Evolutionary conservation across 345 rosid genomes (phyloP), one percentile per base, ranked within the genome.

Genomic region (Noccaea caerulescens): DNA sequence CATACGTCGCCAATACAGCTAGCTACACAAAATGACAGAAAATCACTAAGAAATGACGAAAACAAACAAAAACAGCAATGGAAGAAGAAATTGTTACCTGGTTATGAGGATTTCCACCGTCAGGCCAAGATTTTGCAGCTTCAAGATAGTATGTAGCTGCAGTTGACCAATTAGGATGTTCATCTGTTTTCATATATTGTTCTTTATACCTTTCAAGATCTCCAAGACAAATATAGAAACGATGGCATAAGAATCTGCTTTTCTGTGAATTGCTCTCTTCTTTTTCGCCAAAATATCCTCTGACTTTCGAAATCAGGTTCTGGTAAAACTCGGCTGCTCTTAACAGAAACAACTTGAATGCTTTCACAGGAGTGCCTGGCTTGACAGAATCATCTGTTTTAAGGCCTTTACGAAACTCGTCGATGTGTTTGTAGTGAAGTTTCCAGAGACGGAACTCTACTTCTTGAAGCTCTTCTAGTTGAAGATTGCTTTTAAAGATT

Each of bases 31-130:
- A 20, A 45, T 20, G 14, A 10, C 39, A 44, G 20, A 12, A 6
- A 61, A 32, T 1, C 10, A 46, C 54, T 47, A 14, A 74, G 14
- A 61, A 50, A 36, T 55, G 9, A 12, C 13, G 2, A 60, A 9
- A 1, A 10, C 30, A 34, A 13, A 3, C 0, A 33, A 10, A 10
- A 66, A 20, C 30, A n/a, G 49, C 36, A 16, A 47, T 38, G n/a
- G 8, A 69, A 56, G 18, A 69, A 62, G 64, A 60, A 39, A 1
- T 8, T 0, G 2, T 38, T 47, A 69, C 98, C 91, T 91, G 97
- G 79, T 93, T 93, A 62, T 93, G 98, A 18, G 96, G 92, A 79
- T 89, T 91, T 32, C 97, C 98, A 71, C 96, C 78, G 59, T 87
- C 85, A 8, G 97, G 97, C 91, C 94, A 91, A 69, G 84, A 77